Evolutionary conservation across 2,329 filamentous ascomycete genomes (phyloP).

Genomic region (Aspergillus clavatus): DNA sequence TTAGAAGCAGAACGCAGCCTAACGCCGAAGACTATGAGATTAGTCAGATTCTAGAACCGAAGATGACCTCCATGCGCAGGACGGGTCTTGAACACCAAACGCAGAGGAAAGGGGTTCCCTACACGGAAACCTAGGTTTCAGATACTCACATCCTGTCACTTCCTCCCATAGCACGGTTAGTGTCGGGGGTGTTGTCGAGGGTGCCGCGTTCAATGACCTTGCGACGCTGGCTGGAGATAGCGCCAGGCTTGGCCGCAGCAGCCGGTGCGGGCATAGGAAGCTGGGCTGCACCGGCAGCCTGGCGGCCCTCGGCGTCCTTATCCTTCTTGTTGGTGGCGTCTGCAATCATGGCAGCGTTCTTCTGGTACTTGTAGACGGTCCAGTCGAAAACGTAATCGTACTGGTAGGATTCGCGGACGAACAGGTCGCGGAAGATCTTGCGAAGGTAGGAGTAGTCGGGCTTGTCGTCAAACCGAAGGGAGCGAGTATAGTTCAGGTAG

Average conservation of each 20-base stretch:
- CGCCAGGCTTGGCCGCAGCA: conserved; percentile 64
- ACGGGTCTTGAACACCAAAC: conserved; percentile 68
- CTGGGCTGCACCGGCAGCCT: conserved; percentile 58
- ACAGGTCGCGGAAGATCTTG: conserved; percentile 99
- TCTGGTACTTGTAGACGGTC: conserved; percentile 99
- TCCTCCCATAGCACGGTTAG: conserved; percentile 69
- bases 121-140: conserved; percentile 70
- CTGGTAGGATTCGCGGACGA: conserved; percentile 98
- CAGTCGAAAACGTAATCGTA: conserved; percentile 99
- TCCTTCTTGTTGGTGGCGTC: conserved; percentile 68
- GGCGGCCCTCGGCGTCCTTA: conserved; percentile 70
- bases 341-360: conserved; percentile 93
- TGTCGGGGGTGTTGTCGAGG: conserved; percentile 66
- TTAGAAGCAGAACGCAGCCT: conserved; percentile 81
- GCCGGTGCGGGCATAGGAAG: conserved; percentile 50
- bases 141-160: conserved; percentile 96
- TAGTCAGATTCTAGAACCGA: conserved; percentile 72
- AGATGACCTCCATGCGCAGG: conserved; percentile 64
- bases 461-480: conserved; percentile 98
- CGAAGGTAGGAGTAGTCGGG: conserved; percentile 98
- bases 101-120: conserved; percentile 73
- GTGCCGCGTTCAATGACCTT: conserved; percentile 72
- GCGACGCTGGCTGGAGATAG: conserved; percentile 70
- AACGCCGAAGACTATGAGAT: conserved; percentile 77
- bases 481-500: conserved; percentile 98